A percentile compares a stretch with the other conserved stretches of the same genome.
phyloP scores from a whole-genome alignment of 1,284 basidiomycete genomes.

The Boletus albobrunnescens region DNA sequence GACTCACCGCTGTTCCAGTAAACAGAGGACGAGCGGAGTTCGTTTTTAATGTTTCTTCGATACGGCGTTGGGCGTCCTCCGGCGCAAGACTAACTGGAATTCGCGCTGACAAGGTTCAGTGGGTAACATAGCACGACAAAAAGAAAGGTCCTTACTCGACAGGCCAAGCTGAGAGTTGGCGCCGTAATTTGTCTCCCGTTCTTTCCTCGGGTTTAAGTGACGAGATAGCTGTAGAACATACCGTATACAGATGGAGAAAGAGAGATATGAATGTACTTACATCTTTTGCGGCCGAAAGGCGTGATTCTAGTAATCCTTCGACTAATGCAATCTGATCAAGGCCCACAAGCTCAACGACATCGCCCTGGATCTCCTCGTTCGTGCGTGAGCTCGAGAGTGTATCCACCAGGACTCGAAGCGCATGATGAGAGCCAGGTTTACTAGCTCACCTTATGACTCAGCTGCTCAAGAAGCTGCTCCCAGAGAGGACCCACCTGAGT shows the following conservation, averaged over 20 bases:
- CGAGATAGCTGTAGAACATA: constrained; percentile 15
- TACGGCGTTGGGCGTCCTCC: constrained; percentile 57
- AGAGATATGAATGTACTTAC: constrained; percentile 30
- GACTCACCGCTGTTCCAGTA: constrained; percentile 51
- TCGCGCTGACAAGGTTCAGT: constrained; percentile 7
- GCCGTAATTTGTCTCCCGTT: neutral
- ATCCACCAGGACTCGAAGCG: constrained; percentile 16
- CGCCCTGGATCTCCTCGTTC: constrained; percentile 74
- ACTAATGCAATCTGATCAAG: constrained; percentile 79
- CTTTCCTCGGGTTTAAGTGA: constrained; percentile 4
- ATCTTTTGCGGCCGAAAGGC: constrained; percentile 40
- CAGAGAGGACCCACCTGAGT: constrained; percentile 17
- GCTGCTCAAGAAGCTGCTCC: neutral
- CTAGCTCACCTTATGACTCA: constrained; percentile 16
- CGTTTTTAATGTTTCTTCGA: constrained; percentile 61
- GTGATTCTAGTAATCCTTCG: constrained; percentile 52
- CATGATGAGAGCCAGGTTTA: constrained; percentile 6
- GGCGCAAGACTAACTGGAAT: constrained; percentile 40
- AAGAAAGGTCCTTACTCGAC: constrained; percentile 10
- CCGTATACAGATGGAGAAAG: neutral
- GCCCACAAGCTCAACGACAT: constrained; percentile 81
- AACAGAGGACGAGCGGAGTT: constrained; percentile 71
- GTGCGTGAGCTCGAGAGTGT: constrained; percentile 27
- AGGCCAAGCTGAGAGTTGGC: neutral
- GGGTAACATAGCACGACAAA: neutral